Evolutionary conservation across 805 yeast genomes (phyloP).

Genomic region (Lipomyces mesembrius): DNA sequence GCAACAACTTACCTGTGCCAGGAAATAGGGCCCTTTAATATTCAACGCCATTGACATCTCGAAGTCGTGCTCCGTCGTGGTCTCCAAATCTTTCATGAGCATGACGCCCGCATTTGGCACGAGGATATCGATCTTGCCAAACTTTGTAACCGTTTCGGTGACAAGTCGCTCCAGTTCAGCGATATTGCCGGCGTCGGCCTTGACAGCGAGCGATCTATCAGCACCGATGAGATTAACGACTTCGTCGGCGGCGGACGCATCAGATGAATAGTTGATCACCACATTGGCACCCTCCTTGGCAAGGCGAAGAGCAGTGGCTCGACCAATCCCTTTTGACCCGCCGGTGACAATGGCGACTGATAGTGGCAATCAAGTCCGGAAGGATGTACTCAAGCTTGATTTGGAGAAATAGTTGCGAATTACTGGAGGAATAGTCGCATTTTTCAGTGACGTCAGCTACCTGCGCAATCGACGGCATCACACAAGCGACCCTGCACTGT

Average conservation of each 20-base stretch:
- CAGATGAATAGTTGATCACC: conserved; percentile 44
- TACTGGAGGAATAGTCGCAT: no score
- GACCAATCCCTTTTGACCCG: conserved; percentile 70
- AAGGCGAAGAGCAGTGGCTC: conserved; percentile 56
- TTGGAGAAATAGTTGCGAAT: no score
- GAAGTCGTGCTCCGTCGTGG: conserved; percentile 8
- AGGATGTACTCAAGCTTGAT: no score
- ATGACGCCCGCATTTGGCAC: conserved; percentile 12
- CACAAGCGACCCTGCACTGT: no score
- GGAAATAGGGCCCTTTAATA: conserved; percentile 15
- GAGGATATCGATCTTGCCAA: conserved; percentile 14
- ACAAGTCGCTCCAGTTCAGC: conserved; percentile 45
- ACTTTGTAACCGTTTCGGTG: conserved; percentile 4
- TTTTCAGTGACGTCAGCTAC: no score
- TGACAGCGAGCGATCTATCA: conserved; percentile 30
- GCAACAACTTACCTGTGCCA: conserved; percentile 7
- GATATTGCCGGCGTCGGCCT: conserved; percentile 39
- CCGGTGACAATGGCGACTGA: conserved; percentile 51
- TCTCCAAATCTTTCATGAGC: background rate
- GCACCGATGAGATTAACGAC: conserved; percentile 8
- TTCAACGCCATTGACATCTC: conserved; percentile 7
- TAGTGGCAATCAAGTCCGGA: no score
- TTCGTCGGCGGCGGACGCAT: conserved; percentile 7
- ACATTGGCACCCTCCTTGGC: conserved; percentile 58
- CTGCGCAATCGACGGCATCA: no score